Conservation (phyloP, 2,329 filamentous ascomycete genomes). For the Phyllachora maydis region DNA sequence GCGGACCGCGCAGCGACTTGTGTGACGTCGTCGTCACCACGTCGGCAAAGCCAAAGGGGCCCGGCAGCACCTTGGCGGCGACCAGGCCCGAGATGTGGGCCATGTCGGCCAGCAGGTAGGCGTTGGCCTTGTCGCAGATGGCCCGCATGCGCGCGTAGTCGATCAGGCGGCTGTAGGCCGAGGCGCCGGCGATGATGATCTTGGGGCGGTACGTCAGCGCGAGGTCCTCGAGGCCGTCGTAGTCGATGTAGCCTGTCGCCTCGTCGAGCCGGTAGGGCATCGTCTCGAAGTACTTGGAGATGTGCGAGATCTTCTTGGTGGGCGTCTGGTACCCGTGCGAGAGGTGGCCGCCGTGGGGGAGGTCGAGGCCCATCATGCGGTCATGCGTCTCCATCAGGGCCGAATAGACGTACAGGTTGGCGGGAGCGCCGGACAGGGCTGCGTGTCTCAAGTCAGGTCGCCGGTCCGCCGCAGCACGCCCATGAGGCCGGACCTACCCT, state of each 20-base stretch:
- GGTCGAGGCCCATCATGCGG: constrained; percentile 87
- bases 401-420: constrained; percentile 87
- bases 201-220: constrained; percentile 85
- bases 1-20: constrained; percentile 87
- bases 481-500: constrained; percentile 31
- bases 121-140: constrained; percentile 77
- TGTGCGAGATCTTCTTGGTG: constrained; percentile 84
- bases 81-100: constrained; percentile 92
- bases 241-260: constrained; percentile 84
- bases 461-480: constrained; percentile 2
- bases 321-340: constrained; percentile 96
- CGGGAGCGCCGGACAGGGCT: constrained; percentile 57
- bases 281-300: constrained; percentile 98
- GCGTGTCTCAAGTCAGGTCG: constrained; percentile 4
- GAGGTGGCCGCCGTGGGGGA: constrained; percentile 89
- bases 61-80: constrained; percentile 75
- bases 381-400: constrained; percentile 85
- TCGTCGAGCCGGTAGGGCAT: constrained; percentile 86
- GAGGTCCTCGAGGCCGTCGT: constrained; percentile 72
- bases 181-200: constrained; percentile 85
- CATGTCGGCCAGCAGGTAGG: constrained; percentile 90
- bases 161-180: constrained; percentile 87
- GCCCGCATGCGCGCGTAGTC: constrained; percentile 86
- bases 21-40: constrained; percentile 96
- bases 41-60: constrained; percentile 76